These are phyloP conservation scores for Sporobolomyces phaffii DNA, from an alignment of 768 basidiomycete genomes.

Conservation along the genomic window DNA sequence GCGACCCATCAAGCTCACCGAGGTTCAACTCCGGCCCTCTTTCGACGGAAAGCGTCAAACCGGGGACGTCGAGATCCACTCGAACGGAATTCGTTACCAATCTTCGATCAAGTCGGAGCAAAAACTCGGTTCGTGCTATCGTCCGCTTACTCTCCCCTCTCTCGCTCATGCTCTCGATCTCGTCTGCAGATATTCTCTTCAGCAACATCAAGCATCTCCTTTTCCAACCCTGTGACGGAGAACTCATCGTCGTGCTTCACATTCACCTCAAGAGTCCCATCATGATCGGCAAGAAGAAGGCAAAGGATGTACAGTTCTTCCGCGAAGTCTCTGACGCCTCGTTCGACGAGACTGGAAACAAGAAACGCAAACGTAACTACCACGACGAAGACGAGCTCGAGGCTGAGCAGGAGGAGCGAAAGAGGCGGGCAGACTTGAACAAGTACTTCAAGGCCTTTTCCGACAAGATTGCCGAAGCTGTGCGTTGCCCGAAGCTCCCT, in stretches of 20 bases:
- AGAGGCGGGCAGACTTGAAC: conserved; percentile 78
- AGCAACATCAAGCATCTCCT: conserved; percentile 97
- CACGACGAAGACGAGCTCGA: conserved; percentile 95
- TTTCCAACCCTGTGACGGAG: conserved; percentile 97
- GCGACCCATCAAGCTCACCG: conserved; percentile 74
- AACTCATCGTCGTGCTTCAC: conserved; percentile 88
- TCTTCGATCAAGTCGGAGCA: conserved; percentile 72
- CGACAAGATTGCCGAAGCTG: conserved; percentile 84
- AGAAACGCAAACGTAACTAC: conserved; percentile 91
- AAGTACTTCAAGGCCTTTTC: conserved; percentile 91
- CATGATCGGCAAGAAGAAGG: conserved; percentile 98
- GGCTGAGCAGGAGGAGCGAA: conserved; percentile 94
- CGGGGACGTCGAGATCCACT: conserved; percentile 97
- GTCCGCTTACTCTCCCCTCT: not conserved
- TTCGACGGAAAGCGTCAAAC: conserved; percentile 89
- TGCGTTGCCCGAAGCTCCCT: conserved; percentile 48
- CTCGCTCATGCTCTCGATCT: not conserved
- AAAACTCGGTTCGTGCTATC: conserved; percentile 68
- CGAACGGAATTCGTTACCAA: conserved; percentile 90
- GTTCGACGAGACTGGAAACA: conserved; percentile 98
- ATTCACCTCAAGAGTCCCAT: conserved; percentile 89
- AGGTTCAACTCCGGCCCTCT: conserved; percentile 88
- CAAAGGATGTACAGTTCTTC: conserved; percentile 96
- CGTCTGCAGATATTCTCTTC: conserved; percentile 72
- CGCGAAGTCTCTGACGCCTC: conserved; percentile 95